Base-by-base conservation (phyloP, 1,139 yeast species). In the Taphrina flavorubra region DNA sequence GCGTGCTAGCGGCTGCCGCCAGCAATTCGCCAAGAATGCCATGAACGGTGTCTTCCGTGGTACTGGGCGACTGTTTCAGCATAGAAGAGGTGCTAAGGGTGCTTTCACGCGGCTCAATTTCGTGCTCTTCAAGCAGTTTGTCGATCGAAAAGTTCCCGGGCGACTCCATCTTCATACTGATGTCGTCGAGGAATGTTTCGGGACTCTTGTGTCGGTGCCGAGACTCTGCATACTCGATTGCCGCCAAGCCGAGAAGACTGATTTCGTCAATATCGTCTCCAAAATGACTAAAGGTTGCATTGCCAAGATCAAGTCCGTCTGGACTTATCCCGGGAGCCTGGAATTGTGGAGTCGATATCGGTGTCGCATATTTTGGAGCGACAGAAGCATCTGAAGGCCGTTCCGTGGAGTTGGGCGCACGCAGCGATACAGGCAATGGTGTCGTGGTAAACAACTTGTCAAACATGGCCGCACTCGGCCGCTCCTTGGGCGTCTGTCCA, bases 201-300 rank as follows among this genome's bases (percentile, higher is more conserved):
- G 57, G 57, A 34, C 36, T 34, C n/a, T 25, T 20, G 13, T 11
- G 36, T 20, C 53, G 36, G 8, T 25, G 13, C 13, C 36, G 53
- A n/a, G 47, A 44, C 2, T 49, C 53, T 10, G 31, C 34, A 34
- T 53, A 36, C 13, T 53, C 58, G 44, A 53, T 11, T 11, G 40
- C 58, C 8, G 58, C 58, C 58, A 58, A 5, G 10, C 62, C 62
- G 13, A 58, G 53, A 11, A 58, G 37, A 44, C 62, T 58, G 31
- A 58, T 58, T 44, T 58, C 62, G 60, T 56, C 60, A 11, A 56
- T 36, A 25, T 56, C 60, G 37, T 56, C 60, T 6, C 58, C 58
- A 13, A 36, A 34, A 2, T 53, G 42, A 37, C 42, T 53, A 20
- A 53, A 37, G 7, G 58, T 34, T 8, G 58, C 8, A 34, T 3